A percentile compares a stretch with the other conserved stretches of the same genome.
These are phyloP conservation scores for Leptographium flavum DNA, from an alignment of 2,329 filamentous ascomycete species.

Conservation along the genomic window DNA sequence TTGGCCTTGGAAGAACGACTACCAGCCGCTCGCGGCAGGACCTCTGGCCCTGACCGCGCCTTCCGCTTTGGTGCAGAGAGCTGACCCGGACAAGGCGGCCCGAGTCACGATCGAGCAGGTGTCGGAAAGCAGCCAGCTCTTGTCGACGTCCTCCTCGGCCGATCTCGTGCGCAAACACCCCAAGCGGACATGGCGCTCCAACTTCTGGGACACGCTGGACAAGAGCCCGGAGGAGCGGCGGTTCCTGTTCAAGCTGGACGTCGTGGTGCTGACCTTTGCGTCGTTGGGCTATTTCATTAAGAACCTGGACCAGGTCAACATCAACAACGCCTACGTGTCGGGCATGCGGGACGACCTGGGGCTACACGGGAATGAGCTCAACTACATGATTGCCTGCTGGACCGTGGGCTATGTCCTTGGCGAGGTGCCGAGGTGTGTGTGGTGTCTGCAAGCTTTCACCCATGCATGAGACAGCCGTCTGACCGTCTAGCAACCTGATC, in stretches of 20 bases:
- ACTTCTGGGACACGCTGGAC: constrained; percentile 33
- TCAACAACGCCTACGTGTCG: constrained; percentile 29
- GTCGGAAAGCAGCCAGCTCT: not conserved
- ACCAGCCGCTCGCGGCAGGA: not conserved
- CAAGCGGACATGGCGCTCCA: constrained; percentile 27
- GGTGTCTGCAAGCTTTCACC: not conserved
- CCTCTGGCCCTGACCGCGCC: not conserved
- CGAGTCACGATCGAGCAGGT: not conserved
- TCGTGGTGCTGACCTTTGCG: constrained; percentile 21
- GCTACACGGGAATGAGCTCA: constrained; percentile 26
- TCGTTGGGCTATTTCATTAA: constrained; percentile 30
- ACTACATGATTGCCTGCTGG: constrained; percentile 19
- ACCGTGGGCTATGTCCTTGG: constrained; percentile 25
- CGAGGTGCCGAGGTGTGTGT: constrained; percentile 19
- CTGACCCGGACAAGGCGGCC: not conserved
- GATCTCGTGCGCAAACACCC: constrained; percentile 4
- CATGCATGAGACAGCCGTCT: not conserved
- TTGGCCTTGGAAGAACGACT: not conserved
- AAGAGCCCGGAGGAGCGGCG: constrained; percentile 19
- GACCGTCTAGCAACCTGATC: constrained; percentile 16
- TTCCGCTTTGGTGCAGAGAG: not conserved
- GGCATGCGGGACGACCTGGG: constrained; percentile 29
- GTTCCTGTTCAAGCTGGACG: constrained; percentile 21
- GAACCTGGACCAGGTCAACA: constrained; percentile 22
- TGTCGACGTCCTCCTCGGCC: not conserved